Percentiles rank a stretch among this genome's conserved stretches.
These are phyloP conservation scores for Sugiyamaella novakii DNA, from an alignment of 1,139 yeast species.

Conservation along the genomic window DNA sequence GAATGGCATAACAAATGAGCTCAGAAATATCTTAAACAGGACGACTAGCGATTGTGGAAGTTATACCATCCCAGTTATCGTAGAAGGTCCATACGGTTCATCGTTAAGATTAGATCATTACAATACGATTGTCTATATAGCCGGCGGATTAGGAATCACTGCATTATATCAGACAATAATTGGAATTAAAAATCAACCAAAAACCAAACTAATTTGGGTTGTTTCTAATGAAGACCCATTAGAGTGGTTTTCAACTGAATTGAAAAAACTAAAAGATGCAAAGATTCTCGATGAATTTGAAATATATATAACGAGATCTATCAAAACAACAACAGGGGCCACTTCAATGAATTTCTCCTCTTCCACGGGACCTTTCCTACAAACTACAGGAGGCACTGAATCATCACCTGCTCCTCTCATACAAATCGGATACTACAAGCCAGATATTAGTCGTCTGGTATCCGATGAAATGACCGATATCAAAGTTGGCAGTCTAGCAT, in stretches of 20 bases:
- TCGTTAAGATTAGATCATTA: constrained; percentile 52
- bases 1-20: constrained; percentile 29
- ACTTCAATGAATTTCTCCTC: neutral
- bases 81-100: constrained; percentile 65
- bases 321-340: neutral
- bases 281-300: constrained; percentile 40
- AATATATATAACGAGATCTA: constrained; percentile 43
- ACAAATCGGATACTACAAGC: constrained; percentile 5
- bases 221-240: constrained; percentile 23
- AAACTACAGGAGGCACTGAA: neutral
- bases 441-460: constrained; percentile 9
- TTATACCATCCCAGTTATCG: constrained; percentile 31
- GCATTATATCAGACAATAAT: constrained; percentile 39
- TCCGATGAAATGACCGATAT: constrained; percentile 39
- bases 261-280: constrained; percentile 19
- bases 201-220: constrained; percentile 28
- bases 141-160: constrained; percentile 73
- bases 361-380: neutral
- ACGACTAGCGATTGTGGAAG: constrained; percentile 30
- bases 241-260: constrained; percentile 28
- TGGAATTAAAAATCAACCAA: constrained; percentile 35
- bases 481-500: constrained; percentile 19
- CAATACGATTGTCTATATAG: constrained; percentile 53
- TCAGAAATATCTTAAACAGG: constrained; percentile 22
- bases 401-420: neutral